Base-by-base conservation (phyloP, 2,329 filamentous ascomycete species). In the Fusarium multiceps region DNA sequence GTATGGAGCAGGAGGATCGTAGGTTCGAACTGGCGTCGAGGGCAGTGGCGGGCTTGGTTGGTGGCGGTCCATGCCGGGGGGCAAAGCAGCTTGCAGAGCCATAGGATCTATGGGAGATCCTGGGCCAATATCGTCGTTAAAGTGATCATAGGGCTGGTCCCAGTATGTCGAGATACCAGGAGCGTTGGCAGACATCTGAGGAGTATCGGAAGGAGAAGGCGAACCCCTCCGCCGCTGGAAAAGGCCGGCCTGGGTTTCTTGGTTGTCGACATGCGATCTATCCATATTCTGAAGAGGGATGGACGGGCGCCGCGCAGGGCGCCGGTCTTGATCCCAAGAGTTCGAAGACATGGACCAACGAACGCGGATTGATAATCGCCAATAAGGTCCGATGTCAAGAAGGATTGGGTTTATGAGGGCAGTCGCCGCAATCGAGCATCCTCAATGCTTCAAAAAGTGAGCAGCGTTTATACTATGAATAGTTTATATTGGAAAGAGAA, bases 281-380 rank as follows among this genome's bases (percentile, higher is more conserved):
- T 79, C 77, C 37, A 92, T 82, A 73, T 90, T 87, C 79, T 90
- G 90, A 62, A 95, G 83, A 63, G 91, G 92, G 81, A 96, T 94
- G 67, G 90, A 90, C 75, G 71, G 77, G 55, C 72, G 75, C 60
- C 72, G 74, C 53, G 61, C 62, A 58, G 72, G 64, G 63, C 72
- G 70, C 70, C 70, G 70, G 47, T 75, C 74, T 43, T 71, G 72
- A 56, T 72, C 69, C 66, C 69, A 72, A 48, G 62, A 61, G 51
- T 76, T 65, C 30, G 77, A 76, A 63, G 78, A 74, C 79, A 80
- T 80, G 50, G 64, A 61, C 61, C 53, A 65, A 60, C 47, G 51
- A 63, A 60, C 46, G 63, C 50, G 34, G 56, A 66, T 63, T 67
- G 48, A 63, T 49, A 64, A 64, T 68, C 66, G 59, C 72, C 68